Evolutionary conservation across 495 filamentous ascomycete genomes (phyloP).

Genomic region (Pyrenopolyporus hunteri): DNA sequence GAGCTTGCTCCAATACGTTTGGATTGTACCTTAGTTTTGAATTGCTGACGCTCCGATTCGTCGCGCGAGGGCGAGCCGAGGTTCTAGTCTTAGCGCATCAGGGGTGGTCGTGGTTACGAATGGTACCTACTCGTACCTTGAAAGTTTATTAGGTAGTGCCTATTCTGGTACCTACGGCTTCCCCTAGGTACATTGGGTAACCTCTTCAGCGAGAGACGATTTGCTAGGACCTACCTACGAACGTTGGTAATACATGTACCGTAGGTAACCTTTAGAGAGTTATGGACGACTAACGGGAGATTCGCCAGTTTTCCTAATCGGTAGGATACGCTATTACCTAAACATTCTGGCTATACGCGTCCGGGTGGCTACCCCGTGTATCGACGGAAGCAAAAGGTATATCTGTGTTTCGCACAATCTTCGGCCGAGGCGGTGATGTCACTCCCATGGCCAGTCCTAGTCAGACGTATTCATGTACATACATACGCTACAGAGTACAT

Average conservation of each 20-base stretch:
- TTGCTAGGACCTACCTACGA: not conserved
- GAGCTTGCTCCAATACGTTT: conserved; percentile 38
- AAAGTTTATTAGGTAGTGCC: not conserved
- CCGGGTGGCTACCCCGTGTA: not conserved
- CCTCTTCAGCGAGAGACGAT: not conserved
- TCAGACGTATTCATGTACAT: conserved; percentile 14
- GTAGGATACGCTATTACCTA: too few relatives aligned
- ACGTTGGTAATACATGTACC: not conserved
- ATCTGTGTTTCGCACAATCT: conserved; percentile 22
- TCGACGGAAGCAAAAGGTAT: conserved; percentile 14
- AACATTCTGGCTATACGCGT: conserved; percentile 7
- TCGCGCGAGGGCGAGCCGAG: conserved; percentile 47
- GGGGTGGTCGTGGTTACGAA: not conserved
- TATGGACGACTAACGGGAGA: too few relatives aligned
- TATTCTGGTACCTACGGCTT: not conserved
- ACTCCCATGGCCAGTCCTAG: conserved; percentile 15
- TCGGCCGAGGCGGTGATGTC: conserved; percentile 39
- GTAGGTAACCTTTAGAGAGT: too few relatives aligned
- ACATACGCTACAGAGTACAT: not conserved
- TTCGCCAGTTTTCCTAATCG: too few relatives aligned
- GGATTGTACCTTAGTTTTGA: too few relatives aligned
- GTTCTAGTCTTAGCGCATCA: conserved; percentile 30
- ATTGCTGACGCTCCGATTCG: conserved; percentile 57
- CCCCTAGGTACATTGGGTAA: not conserved
- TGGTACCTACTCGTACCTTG: not conserved